These are phyloP conservation scores for Ganoderma multipileum DNA, from an alignment of 1,284 basidiomycete genomes.

Conservation along the genomic window DNA sequence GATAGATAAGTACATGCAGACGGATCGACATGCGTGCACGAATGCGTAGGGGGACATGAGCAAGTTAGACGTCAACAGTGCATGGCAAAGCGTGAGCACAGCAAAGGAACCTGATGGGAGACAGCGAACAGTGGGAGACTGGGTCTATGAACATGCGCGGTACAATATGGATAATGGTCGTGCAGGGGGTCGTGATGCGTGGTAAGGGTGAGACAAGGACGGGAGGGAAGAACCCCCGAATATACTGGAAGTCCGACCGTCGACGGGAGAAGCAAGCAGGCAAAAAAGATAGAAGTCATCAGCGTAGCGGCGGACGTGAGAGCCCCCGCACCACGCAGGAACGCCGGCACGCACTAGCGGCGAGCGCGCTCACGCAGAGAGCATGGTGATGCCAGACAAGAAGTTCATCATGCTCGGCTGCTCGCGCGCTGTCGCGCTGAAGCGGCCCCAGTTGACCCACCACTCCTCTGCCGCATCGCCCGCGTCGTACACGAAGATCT, in stretches of 20 bases:
- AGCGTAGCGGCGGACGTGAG: neutral
- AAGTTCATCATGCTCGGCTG: neutral
- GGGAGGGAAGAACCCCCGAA: neutral
- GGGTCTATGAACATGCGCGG: neutral
- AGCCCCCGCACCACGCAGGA: neutral
- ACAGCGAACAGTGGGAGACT: slow-evolving; percentile 2
- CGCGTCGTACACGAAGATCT: slow-evolving; percentile 43
- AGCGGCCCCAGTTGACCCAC: slow-evolving; percentile 46
- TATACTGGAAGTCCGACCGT: neutral
- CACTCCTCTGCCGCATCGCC: slow-evolving; percentile 45
- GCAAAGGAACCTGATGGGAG: neutral
- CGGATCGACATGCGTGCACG: neutral
- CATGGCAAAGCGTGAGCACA: neutral
- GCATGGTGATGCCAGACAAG: slow-evolving; percentile 4
- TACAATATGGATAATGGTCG: neutral
- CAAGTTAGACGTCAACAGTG: neutral
- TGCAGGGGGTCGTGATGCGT: neutral
- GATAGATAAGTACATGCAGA: neutral
- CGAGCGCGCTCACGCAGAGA: neutral
- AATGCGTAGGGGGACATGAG: neutral
- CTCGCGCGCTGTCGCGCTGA: slow-evolving; percentile 28
- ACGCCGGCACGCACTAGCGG: neutral
- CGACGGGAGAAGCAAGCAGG: neutral
- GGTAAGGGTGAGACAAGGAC: neutral
- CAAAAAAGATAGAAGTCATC: slow-evolving; percentile 1